These are phyloP conservation scores for Didymosphaeria variabile DNA, from an alignment of 2,329 filamentous ascomycete genomes.

Conservation along the genomic window DNA sequence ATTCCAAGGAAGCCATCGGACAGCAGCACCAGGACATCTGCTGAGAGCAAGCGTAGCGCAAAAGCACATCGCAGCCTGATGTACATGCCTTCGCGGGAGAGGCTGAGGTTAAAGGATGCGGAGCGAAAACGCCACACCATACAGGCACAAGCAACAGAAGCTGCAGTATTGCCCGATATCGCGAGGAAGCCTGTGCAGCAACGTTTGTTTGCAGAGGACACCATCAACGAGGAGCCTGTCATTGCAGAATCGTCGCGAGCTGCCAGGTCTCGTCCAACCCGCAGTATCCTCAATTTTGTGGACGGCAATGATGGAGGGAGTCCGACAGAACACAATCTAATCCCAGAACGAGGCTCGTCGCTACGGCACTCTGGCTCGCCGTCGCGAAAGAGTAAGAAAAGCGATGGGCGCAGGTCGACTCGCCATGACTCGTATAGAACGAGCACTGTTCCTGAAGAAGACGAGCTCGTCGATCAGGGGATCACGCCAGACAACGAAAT, in stretches of 20 bases:
- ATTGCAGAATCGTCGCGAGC: constrained; percentile 39
- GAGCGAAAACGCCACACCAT: constrained; percentile 66
- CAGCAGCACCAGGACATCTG: constrained; percentile 44
- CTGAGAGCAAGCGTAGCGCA: constrained; percentile 46
- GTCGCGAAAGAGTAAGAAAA: constrained; percentile 41
- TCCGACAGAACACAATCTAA: constrained; percentile 40
- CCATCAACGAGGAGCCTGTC: constrained; percentile 49
- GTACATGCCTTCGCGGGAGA: constrained; percentile 79
- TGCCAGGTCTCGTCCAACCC: constrained; percentile 41
- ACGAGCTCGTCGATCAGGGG: constrained; percentile 35
- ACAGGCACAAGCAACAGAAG: constrained; percentile 49
- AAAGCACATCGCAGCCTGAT: constrained; percentile 65
- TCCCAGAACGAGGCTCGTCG: constrained; percentile 47
- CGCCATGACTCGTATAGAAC: constrained; percentile 40
- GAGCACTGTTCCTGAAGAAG: constrained; percentile 37
- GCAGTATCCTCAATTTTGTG: constrained; percentile 36
- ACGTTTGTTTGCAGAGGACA: constrained; percentile 46
- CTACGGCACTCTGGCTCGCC: constrained; percentile 45
- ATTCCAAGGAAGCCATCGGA: constrained; percentile 36
- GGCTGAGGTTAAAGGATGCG: constrained; percentile 68
- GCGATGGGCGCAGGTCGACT: constrained; percentile 31
- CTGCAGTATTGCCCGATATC: constrained; percentile 43
- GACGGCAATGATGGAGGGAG: constrained; percentile 35
- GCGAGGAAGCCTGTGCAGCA: constrained; percentile 34
- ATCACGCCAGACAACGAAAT: constrained; percentile 37